Percentiles rank a stretch among this genome's conserved stretches.
phyloP scores from a whole-genome alignment of 2,329 filamentous ascomycete species.

The Diaporthe caulivora region DNA sequence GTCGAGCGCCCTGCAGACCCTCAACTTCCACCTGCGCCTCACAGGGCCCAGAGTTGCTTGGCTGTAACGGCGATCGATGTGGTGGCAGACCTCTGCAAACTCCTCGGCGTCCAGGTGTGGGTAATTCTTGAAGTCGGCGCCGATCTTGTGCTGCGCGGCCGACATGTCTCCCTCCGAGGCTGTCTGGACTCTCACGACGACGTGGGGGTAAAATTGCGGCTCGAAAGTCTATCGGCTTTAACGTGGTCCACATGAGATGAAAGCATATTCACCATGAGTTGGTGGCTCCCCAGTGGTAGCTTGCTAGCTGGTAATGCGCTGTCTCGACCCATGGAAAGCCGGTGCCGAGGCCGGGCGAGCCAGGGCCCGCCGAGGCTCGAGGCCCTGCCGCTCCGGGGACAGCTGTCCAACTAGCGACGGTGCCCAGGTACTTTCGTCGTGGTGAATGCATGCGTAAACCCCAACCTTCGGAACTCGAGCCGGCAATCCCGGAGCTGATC shows the following conservation, averaged over 20 bases:
- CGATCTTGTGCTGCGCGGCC: slow-evolving; percentile 20
- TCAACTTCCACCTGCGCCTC: slow-evolving; percentile 67
- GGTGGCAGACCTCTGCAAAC: slow-evolving; percentile 74
- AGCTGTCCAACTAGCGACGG: slow-evolving; percentile 12
- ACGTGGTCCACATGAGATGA: slow-evolving; percentile 13
- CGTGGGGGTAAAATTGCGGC: slow-evolving; percentile 7
- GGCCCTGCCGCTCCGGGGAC: slow-evolving; percentile 10
- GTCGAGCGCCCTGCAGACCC: slow-evolving; percentile 64
- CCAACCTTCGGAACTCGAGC: slow-evolving; percentile 8
- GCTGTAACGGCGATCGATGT: slow-evolving; percentile 70
- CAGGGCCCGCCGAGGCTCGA: not conserved
- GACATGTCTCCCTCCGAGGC: slow-evolving; percentile 4
- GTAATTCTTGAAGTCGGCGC: slow-evolving; percentile 63
- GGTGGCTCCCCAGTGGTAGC: slow-evolving; percentile 3
- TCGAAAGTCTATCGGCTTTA: not conserved
- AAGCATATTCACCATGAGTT: slow-evolving; percentile 16
- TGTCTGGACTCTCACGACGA: not conserved
- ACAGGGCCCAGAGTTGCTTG: slow-evolving; percentile 68
- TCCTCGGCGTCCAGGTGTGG: slow-evolving; percentile 72
- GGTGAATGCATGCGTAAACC: not conserved
- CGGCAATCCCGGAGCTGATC: slow-evolving; percentile 27
- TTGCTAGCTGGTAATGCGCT: not conserved
- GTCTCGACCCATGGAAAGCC: not conserved
- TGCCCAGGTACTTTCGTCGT: not conserved
- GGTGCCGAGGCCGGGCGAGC: slow-evolving; percentile 7